Conservation (phyloP, 2,329 filamentous ascomycete genomes). For the Cladosporium cucumerinum region DNA sequence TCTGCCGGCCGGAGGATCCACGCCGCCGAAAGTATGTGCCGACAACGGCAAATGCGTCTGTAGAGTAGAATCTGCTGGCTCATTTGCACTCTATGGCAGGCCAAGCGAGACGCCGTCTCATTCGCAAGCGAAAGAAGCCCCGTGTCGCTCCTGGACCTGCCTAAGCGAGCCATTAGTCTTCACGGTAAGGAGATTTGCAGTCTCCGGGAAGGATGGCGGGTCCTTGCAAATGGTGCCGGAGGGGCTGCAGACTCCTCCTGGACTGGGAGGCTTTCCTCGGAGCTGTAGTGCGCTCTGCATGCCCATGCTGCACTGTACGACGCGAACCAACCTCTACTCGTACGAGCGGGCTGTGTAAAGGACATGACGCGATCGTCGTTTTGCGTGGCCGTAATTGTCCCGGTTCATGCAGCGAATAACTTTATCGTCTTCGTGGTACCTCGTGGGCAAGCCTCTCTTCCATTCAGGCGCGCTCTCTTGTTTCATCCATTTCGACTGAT, state of each 20-base stretch:
- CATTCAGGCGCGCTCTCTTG: not conserved
- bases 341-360: not conserved
- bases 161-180: not conserved
- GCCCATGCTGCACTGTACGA: not conserved
- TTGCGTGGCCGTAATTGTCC: not conserved
- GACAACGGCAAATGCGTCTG: not conserved
- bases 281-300: not conserved
- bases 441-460: not conserved
- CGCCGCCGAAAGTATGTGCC: not conserved
- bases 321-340: not conserved
- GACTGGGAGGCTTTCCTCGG: not conserved
- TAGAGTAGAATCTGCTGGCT: not conserved
- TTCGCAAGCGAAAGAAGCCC: not conserved
- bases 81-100: not conserved
- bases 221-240: not conserved
- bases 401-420: slow-evolving; percentile 10
- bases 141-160: not conserved
- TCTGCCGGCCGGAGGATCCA: slow-evolving; percentile 4
- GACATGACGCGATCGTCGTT: not conserved
- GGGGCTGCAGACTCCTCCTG: not conserved
- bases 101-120: not conserved
- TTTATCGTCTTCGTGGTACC: not conserved
- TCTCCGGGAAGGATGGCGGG: not conserved
- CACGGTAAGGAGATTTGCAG: not conserved
- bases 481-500: slow-evolving; percentile 9